phyloP scores from a whole-genome alignment of 2,329 filamentous ascomycete genomes.

The Pyrenophora seminiperda region DNA sequence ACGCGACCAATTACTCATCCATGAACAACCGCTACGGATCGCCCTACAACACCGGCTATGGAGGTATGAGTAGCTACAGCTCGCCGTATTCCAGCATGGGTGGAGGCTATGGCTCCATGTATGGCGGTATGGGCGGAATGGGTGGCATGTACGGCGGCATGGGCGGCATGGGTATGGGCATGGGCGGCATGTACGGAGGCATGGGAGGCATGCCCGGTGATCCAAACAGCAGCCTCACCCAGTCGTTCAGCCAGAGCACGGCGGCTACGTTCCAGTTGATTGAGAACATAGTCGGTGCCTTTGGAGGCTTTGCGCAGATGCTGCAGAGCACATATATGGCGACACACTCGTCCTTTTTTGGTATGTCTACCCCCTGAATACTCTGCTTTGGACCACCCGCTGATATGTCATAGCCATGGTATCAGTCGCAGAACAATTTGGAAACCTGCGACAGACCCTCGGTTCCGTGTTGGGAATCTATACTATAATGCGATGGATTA shows the following conservation, averaged over 20 bases:
- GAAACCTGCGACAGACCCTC: slow-evolving; percentile 88
- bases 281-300: slow-evolving; percentile 93
- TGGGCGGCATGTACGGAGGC: slow-evolving; percentile 52
- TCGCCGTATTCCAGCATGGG: slow-evolving; percentile 62
- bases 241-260: slow-evolving; percentile 92
- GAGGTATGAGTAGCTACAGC: slow-evolving; percentile 60
- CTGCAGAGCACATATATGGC: slow-evolving; percentile 99
- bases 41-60: slow-evolving; percentile 54
- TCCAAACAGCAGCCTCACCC: slow-evolving; percentile 92
- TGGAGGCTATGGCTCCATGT: slow-evolving; percentile 49
- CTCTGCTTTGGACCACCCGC: neutral
- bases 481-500: slow-evolving; percentile 92
- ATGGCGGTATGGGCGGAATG: slow-evolving; percentile 50
- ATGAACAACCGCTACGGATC: slow-evolving; percentile 61
- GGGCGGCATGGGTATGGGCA: slow-evolving; percentile 42
- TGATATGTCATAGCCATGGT: slow-evolving; percentile 74
- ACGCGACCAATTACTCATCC: slow-evolving; percentile 79
- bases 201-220: slow-evolving; percentile 54
- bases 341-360: slow-evolving; percentile 97
- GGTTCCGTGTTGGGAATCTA: slow-evolving; percentile 95
- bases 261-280: slow-evolving; percentile 98
- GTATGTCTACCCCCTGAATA: slow-evolving; percentile 58
- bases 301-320: slow-evolving; percentile 98
- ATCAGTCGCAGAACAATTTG: slow-evolving; percentile 95
- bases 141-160: slow-evolving; percentile 43